Conservation (phyloP, 1,284 basidiomycete species). For the Ceratobasidium sp. region DNA sequence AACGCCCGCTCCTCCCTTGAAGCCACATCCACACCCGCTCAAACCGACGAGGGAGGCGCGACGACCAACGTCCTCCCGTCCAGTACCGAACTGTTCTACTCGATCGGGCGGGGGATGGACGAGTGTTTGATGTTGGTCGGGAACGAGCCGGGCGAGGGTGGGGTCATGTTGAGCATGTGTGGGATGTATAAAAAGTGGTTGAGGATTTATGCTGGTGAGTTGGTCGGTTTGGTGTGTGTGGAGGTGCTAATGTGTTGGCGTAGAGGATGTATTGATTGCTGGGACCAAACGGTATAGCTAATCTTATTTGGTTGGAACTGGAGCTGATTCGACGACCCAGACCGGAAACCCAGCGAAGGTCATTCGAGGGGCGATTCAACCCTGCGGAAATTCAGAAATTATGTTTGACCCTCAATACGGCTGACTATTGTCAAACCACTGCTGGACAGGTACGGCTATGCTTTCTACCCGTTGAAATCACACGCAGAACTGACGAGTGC, state of each 20-base stretch:
- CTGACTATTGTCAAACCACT: conserved; percentile 95
- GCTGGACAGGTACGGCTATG: conserved; percentile 70
- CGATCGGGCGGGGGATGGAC: conserved; percentile 94
- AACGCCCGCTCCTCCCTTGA: conserved; percentile 75
- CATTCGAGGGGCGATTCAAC: conserved; percentile 79
- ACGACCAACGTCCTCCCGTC: conserved; percentile 77
- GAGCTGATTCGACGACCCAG: background rate
- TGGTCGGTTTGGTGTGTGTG: conserved; percentile 14
- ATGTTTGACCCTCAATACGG: conserved; percentile 91
- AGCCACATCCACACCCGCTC: conserved; percentile 50
- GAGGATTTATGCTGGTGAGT: conserved; percentile 85
- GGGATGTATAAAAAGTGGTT: conserved; percentile 92
- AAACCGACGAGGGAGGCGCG: conserved; percentile 55
- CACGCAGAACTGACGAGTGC: conserved; percentile 20
- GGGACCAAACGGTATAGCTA: conserved; percentile 68
- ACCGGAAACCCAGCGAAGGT: conserved; percentile 61
- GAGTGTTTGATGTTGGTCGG: conserved; percentile 67
- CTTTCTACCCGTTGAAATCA: background rate
- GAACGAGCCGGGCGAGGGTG: conserved; percentile 74
- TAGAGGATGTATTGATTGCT: conserved; percentile 83
- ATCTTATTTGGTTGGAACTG: background rate
- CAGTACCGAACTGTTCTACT: conserved; percentile 96
- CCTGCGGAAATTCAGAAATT: conserved; percentile 76
- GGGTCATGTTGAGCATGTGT: conserved; percentile 75
- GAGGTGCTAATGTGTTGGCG: background rate